Percentiles rank a stretch among this genome's conserved stretches.
These are phyloP conservation scores for Purshia tridentata DNA, from an alignment of 306 rosid genomes.

Conservation along the genomic window DNA sequence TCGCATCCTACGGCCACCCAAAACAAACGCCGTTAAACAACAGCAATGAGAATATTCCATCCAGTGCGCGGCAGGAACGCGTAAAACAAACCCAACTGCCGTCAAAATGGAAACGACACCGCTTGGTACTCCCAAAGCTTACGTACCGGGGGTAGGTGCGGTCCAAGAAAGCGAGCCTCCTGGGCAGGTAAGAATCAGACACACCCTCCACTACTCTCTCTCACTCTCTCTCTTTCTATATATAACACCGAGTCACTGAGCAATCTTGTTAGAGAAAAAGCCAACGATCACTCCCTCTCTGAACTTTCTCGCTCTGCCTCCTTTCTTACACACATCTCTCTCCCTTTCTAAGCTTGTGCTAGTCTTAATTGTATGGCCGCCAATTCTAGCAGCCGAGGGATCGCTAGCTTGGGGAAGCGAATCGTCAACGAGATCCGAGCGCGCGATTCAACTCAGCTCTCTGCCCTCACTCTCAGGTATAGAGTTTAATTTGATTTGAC, in stretches of 20 bases:
- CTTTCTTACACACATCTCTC: neutral
- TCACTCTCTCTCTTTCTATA: neutral
- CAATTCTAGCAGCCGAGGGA: conserved; percentile 75
- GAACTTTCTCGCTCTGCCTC: neutral
- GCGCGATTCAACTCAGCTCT: conserved; percentile 26
- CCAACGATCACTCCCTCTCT: neutral
- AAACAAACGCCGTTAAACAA: neutral
- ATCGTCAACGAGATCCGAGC: conserved; percentile 63
- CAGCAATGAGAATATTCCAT: neutral
- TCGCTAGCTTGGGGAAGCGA: conserved; percentile 71
- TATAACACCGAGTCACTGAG: neutral
- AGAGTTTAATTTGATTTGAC: neutral
- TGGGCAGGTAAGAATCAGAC: conserved; percentile 3
- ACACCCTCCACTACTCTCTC: neutral
- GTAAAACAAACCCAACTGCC: neutral
- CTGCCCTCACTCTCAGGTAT: conserved; percentile 48
- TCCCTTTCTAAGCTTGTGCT: neutral
- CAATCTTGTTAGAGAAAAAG: neutral
- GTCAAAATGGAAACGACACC: neutral
- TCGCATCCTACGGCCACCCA: neutral
- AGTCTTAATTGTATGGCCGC: conserved; percentile 82
- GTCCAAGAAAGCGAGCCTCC: neutral
- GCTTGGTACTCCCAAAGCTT: neutral
- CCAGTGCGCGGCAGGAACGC: neutral
- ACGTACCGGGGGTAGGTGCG: conserved; percentile 21